Percentiles rank a stretch among this genome's conserved stretches.
Conservation (phyloP, 2,329 filamentous ascomycete species). For the Beauveria scarabaeidicola region DNA sequence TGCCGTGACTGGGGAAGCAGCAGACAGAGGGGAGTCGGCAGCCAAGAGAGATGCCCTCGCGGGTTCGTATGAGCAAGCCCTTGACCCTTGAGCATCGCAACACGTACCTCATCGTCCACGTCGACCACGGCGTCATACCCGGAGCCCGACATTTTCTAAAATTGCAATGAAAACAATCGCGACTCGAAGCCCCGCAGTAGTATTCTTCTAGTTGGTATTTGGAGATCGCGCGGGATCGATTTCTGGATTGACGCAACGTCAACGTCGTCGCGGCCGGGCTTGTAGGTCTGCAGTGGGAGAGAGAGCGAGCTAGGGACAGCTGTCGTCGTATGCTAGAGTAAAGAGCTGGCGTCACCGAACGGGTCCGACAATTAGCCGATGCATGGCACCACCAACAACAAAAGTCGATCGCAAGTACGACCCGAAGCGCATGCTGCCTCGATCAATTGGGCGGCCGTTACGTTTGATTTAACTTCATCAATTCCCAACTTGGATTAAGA, state of each 20-base stretch:
- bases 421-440: neutral
- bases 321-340: neutral
- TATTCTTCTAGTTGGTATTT: neutral
- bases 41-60: neutral
- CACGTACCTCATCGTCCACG: constrained; percentile 78
- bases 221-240: neutral
- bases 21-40: neutral
- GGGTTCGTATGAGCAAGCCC: neutral
- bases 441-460: neutral
- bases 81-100: neutral
- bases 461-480: neutral
- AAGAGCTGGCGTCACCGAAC: neutral
- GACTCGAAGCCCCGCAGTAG: neutral
- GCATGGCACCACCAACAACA: neutral
- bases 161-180: neutral
- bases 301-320: constrained; percentile 5
- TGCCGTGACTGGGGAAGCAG: neutral
- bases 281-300: constrained; percentile 1
- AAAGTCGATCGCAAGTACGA: neutral
- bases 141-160: constrained; percentile 61
- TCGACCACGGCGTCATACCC: constrained; percentile 98
- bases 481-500: neutral
- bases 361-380: neutral
- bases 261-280: neutral
- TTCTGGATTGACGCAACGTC: neutral